Base-by-base conservation (phyloP, 345 rosid species). In the Cardiospermum halicacabum region DNA sequence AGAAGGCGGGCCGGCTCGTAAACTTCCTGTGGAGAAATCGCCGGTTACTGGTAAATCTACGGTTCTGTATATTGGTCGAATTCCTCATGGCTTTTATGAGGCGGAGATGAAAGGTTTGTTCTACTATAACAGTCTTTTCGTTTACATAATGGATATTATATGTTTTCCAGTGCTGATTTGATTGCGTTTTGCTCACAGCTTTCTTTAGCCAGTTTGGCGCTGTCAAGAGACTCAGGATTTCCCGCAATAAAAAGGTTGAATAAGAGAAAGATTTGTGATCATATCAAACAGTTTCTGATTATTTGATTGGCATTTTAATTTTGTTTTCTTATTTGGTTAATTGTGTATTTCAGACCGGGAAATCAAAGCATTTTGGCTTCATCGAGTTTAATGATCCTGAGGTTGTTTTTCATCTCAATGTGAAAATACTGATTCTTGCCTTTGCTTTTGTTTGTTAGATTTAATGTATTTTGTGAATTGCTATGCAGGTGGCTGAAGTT, bases 31-130 rank as follows among this genome's bases (percentile, higher is more conserved):
- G 11, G 62, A 58, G 54, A 81, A 75, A 18, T 73, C 81, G 53
- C 48, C 56, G 3, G 80, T 77, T 62, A 75, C 76, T 60, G 75
- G 37, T 36, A 75, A 69, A 32, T 77, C 96, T 1, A 76, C 93
- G 0, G 96, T 95, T 36, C 53, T 91, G 18, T 95, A 95, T 62
- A 78, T 95, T 5, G 97, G 99, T 30, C 81, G 97, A 15, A 81
- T 95, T 21, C 99, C 97, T 1, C 97, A 91, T 71, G 97, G 96
- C 2, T 91, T 95, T 75, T 95, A 87, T 19, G 97, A 95, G 80
- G 72, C 75, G 43, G 97, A 95, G 75, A 95, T 95, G 78, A 71
- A 87, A 78, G 92, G 99, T 94, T 9, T 34, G 9, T 34, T 34
- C 39, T 36, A 30, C 54, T 21, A 0, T 51, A 5, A 5, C 39